Evolutionary conservation across 2,329 filamentous ascomycete genomes (phyloP), one percentile per base, ranked within the genome.

Genomic region (Cordyceps sp.): DNA sequence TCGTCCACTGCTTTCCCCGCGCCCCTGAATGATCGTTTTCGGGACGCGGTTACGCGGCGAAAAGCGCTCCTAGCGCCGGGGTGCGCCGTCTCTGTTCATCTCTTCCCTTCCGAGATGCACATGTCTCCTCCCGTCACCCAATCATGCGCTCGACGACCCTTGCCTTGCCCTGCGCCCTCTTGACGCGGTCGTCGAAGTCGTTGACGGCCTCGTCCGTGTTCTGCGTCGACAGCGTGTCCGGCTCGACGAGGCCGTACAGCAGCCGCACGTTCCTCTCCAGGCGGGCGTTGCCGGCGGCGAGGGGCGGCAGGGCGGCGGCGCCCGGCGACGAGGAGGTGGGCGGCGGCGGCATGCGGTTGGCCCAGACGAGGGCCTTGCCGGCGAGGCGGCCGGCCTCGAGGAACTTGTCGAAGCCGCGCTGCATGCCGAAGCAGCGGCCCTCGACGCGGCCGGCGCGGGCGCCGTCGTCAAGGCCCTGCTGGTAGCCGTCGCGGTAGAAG

Each of bases 351-450:
- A 85, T 54, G 33, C 85, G 66, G 37, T 81, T 79, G 10, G 76
- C 74, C 86, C 88, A 96, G n/a, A 96, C 64, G 17, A 80, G 58
- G 12, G 83, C 74, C 45, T 74, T 77, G 28, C 84, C 82, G 44
- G 88, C 78, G 21, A 96, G 56, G 36, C 68, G 66, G 3, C 88
- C 88, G 52, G 84, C 70, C 39, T 84, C 77, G 26, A 80, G 50
- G 47, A 92, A 94, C 57, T 93, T 96, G 45, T 93, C 83, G 45
- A 90, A 96, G 1, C 86, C 88, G 41, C 86, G 90, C 50, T 92
- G 80, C 26, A 96, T 71, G 1, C 88, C 90, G 49, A 96, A 84
- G 15, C 84, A 72, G 32, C 85, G 80, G 37, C 90, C 90, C 64
- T 98, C 90, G 40, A 83, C 73, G 36, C 77, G 75, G 25, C 90